Conservation (phyloP, 1,284 basidiomycete species). For the Cystobasidiaceae sp. region DNA sequence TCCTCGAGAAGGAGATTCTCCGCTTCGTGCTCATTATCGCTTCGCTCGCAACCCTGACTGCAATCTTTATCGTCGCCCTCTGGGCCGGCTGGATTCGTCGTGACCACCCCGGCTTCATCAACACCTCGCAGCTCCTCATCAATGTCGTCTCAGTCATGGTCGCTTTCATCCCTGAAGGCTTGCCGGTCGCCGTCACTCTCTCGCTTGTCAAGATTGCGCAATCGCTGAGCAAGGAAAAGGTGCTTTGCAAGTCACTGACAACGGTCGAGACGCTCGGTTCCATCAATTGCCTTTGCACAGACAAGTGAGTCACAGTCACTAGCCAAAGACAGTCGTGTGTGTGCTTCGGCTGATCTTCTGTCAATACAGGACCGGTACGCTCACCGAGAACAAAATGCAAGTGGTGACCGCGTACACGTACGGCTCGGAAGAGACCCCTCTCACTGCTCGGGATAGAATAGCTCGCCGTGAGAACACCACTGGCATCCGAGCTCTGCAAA, state of each 20-base stretch:
- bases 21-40: slow-evolving; percentile 50
- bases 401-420: slow-evolving; percentile 45
- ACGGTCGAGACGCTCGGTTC: slow-evolving; percentile 60
- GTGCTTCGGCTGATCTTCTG: background rate
- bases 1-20: slow-evolving; percentile 49
- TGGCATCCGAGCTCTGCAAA: slow-evolving; percentile 49
- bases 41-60: slow-evolving; percentile 54
- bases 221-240: slow-evolving; percentile 54
- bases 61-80: slow-evolving; percentile 52
- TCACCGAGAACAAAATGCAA: slow-evolving; percentile 51
- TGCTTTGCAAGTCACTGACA: slow-evolving; percentile 59
- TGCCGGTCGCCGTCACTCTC: slow-evolving; percentile 51
- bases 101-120: slow-evolving; percentile 57
- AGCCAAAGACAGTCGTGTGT: background rate
- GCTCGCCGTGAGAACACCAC: slow-evolving; percentile 26
- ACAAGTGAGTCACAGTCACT: slow-evolving; percentile 52
- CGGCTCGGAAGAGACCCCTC: slow-evolving; percentile 4
- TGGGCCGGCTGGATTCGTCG: slow-evolving; percentile 55
- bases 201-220: slow-evolving; percentile 41
- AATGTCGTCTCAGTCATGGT: slow-evolving; percentile 60
- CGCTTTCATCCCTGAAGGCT: slow-evolving; percentile 55
- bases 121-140: slow-evolving; percentile 55
- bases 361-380: slow-evolving; percentile 52
- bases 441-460: slow-evolving; percentile 26
- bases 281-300: slow-evolving; percentile 56